A percentile compares a stretch with the other conserved stretches of the same genome.
These are phyloP conservation scores for Magnaporthales sp. DNA, from an alignment of 2,329 filamentous ascomycete genomes.

Conservation along the genomic window DNA sequence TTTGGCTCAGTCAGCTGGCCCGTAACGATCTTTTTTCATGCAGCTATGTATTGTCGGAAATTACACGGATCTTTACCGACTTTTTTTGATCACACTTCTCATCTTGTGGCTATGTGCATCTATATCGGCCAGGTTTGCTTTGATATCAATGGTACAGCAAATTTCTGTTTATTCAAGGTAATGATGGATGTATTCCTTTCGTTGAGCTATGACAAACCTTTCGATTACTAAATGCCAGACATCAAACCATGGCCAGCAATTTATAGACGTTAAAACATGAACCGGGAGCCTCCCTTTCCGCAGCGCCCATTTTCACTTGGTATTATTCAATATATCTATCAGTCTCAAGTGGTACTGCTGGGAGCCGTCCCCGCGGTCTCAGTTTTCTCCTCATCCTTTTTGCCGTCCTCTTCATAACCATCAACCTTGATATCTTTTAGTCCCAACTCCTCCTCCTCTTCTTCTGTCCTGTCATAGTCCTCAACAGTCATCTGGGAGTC, in stretches of 20 bases:
- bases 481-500: slow-evolving; percentile 76
- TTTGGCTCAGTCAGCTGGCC: background rate
- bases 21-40: background rate
- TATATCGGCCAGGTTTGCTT: too few relatives aligned
- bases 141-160: too few relatives aligned
- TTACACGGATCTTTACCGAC: background rate
- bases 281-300: background rate
- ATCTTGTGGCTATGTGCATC: background rate
- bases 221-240: too few relatives aligned
- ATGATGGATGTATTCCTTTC: too few relatives aligned
- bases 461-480: slow-evolving; percentile 77
- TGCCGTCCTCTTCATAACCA: slow-evolving; percentile 59
- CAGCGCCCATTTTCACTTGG: background rate
- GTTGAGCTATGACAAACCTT: too few relatives aligned
- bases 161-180: too few relatives aligned
- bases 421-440: slow-evolving; percentile 89
- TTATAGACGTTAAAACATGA: background rate
- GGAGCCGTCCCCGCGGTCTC: background rate
- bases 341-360: background rate
- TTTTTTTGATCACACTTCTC: background rate
- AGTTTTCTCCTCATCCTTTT: slow-evolving; percentile 10
- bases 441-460: slow-evolving; percentile 91
- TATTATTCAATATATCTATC: background rate
- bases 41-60: background rate
- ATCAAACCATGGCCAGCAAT: background rate